Evolutionary conservation across 306 rosid species (phyloP), one percentile per base, ranked within the genome.

Genomic region (Comarum palustre): DNA sequence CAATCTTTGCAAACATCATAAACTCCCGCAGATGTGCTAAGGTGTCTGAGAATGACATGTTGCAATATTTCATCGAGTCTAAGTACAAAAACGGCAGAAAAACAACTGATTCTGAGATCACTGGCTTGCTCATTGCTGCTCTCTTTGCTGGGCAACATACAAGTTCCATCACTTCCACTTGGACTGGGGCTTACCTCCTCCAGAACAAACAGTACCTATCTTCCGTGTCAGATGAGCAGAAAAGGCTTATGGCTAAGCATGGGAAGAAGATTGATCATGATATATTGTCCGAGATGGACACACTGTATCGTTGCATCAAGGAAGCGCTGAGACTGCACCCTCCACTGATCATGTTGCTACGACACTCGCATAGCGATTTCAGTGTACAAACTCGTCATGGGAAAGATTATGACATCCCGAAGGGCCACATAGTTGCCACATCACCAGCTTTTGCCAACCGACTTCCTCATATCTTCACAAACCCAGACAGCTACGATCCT

Each of bases 281-380:
- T 83, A 68, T 91, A 76, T 82, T 94, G 90, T 84, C 98, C 19
- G 97, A 94, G 87, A 94, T 94, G 98, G 98, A 94, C 63, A 88
- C 84, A 54, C 79, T 94, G 69, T 85, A 89, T 71, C 78, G 96
- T 80, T 82, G 90, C 86, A 91, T 91, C 68, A 91, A 94, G 82
- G 98, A 94, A 83, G 98, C 98, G 71, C 77, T 94, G 82, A 94
- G 97, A 67, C 96, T 94, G 76, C 98, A 94, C 73, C 98, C 98
- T 39, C 97, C 98, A 32, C 46, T 94, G 71, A 94, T 91, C 62
- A 89, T 94, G 94, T 84, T 94, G 69, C 83, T 94, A 76, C 84
- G 98, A 59, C 88, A 91, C 84, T 91, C 98, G 1, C 97, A 94
- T 80, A 78, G 83, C 9, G 95, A 91, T 68, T 94, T 94, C 63